Evolutionary conservation across 106 monocot genomes (phyloP).

Genomic region (Hemerocallis citrina): DNA sequence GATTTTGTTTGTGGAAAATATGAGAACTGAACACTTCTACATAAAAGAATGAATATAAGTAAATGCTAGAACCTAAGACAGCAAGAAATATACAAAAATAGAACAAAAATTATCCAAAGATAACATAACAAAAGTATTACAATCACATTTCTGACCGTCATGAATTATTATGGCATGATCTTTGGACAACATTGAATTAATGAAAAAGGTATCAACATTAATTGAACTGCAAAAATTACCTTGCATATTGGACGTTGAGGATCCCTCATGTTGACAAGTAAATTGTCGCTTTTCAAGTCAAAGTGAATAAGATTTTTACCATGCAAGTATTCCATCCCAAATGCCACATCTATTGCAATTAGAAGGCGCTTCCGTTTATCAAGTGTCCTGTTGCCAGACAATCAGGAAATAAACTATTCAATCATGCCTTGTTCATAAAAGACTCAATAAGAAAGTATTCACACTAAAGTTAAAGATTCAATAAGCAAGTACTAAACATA

Average conservation of each 20-base stretch:
- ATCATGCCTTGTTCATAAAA: neutral
- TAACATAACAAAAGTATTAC: neutral
- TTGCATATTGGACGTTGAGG: slow-evolving; percentile 59
- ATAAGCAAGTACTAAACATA: neutral
- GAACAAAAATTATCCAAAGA: neutral
- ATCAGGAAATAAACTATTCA: neutral
- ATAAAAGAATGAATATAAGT: neutral
- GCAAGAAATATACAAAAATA: neutral
- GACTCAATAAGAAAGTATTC: neutral
- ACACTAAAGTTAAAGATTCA: neutral
- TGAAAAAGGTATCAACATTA: slow-evolving; percentile 2
- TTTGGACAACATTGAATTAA: neutral
- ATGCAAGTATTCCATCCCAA: slow-evolving; percentile 68
- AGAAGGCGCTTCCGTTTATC: slow-evolving; percentile 30
- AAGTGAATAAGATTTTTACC: slow-evolving; percentile 54
- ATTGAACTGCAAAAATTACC: slow-evolving; percentile 17
- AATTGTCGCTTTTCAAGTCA: slow-evolving; percentile 54
- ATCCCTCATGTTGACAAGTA: slow-evolving; percentile 57
- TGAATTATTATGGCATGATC: neutral
- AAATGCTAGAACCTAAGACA: neutral
- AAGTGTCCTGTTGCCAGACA: slow-evolving; percentile 18
- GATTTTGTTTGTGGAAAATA: too few relatives aligned
- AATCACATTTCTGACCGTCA: neutral
- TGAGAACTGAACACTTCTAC: too few relatives aligned
- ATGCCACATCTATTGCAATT: slow-evolving; percentile 56